Conservation (phyloP, 805 yeast genomes). For the Lipomyces yamadae region DNA sequence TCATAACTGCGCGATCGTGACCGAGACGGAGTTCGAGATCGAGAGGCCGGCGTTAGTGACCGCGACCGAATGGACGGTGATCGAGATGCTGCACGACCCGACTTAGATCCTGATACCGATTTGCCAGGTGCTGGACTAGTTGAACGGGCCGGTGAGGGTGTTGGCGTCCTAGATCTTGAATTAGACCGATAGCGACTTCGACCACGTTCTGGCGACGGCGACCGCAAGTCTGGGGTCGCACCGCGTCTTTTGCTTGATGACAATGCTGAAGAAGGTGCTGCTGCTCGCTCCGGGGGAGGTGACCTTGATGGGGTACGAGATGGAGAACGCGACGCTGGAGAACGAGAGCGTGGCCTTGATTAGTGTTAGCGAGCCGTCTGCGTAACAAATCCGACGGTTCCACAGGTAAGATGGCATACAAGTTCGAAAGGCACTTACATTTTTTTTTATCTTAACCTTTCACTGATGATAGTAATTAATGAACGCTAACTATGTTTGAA, state of each 20-base stretch:
- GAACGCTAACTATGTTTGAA: background rate
- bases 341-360: background rate
- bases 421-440: background rate
- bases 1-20: conserved; percentile 26
- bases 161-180: background rate
- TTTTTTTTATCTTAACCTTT: background rate
- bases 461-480: background rate
- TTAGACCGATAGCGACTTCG: conserved; percentile 6
- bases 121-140: background rate
- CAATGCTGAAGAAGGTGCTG: background rate
- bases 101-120: background rate
- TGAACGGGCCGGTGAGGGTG: background rate
- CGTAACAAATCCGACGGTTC: background rate
- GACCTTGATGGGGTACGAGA: conserved; percentile 13
- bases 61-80: background rate
- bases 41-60: conserved; percentile 8
- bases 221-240: background rate
- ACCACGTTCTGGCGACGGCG: conserved; percentile 9
- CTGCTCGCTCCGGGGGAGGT: conserved; percentile 5
- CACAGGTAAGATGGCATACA: background rate
- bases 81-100: background rate
- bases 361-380: background rate
- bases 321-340: background rate
- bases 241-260: background rate
- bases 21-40: conserved; percentile 17